Conservation (phyloP, 495 filamentous ascomycete species). For the Penicillium arizonense region DNA sequence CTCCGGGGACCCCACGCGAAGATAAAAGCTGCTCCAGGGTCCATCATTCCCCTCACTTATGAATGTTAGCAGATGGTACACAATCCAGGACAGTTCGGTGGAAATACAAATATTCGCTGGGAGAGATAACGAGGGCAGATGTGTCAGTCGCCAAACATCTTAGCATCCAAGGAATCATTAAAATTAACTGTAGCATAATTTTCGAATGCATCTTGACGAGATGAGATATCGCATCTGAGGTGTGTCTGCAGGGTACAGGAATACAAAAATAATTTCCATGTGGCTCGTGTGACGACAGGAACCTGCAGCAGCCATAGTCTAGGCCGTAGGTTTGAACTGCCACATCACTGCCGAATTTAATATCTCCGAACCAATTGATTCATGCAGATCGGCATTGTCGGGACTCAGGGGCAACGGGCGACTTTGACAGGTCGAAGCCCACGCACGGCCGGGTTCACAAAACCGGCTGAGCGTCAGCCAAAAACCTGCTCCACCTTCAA, state of each 20-base stretch:
- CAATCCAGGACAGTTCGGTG: neutral
- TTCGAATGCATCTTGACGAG: conserved; percentile 2
- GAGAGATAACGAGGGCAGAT: conserved; percentile 13
- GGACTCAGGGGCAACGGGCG: conserved; percentile 5
- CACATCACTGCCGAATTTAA: conserved; percentile 8
- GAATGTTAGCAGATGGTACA: neutral
- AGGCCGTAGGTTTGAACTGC: conserved; percentile 3
- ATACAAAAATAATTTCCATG: neutral
- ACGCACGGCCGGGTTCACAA: conserved; percentile 11
- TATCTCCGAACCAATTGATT: conserved; percentile 1
- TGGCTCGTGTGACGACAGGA: conserved; percentile 10
- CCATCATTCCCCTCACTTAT: conserved; percentile 23
- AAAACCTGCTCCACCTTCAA: conserved; percentile 13
- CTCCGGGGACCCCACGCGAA: conserved; percentile 15
- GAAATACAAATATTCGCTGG: conserved; percentile 21
- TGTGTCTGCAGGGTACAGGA: neutral
- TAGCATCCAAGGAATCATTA: conserved; percentile 1
- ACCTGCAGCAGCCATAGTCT: neutral
- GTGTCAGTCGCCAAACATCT: conserved; percentile 1
- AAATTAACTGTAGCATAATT: neutral
- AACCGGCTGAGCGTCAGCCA: conserved; percentile 8
- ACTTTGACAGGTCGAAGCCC: conserved; percentile 9
- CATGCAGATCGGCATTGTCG: conserved; percentile 10
- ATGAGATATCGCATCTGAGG: neutral
- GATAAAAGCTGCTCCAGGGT: conserved; percentile 21